These are phyloP conservation scores for Ophiosphaerella herpotricha DNA, from an alignment of 2,329 filamentous ascomycete species.

Conservation along the genomic window DNA sequence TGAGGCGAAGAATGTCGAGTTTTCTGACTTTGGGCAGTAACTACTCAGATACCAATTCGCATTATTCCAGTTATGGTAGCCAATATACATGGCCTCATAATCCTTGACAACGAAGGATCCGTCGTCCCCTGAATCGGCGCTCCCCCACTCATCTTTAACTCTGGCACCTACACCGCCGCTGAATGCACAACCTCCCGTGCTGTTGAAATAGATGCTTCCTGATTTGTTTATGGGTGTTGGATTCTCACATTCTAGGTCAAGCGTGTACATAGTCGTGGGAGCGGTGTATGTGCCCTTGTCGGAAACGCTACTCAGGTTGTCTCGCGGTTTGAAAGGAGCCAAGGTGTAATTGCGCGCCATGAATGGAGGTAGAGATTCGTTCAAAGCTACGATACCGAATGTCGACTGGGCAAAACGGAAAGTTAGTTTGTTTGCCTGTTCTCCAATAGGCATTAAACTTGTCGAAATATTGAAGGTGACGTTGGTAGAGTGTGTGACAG, in stretches of 20 bases:
- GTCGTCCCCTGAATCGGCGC: conserved; percentile 2
- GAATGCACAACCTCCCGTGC: too few species aligned
- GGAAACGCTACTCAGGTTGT: background rate
- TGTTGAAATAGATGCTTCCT: too few species aligned
- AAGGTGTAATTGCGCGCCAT: conserved; percentile 52
- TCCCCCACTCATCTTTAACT: too few species aligned
- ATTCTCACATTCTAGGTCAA: conserved; percentile 39
- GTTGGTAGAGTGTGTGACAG: conserved; percentile 24
- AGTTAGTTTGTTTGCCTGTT: conserved; percentile 41
- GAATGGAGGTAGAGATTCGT: conserved; percentile 51
- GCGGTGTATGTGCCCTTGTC: conserved; percentile 27
- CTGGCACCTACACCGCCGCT: too few species aligned
- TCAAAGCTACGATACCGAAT: conserved; percentile 54
- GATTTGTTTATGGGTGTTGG: too few species aligned
- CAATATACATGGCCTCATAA: conserved; percentile 50
- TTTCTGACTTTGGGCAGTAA: conserved; percentile 37
- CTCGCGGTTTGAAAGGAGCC: conserved; percentile 48
- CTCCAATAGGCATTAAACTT: conserved; percentile 24
- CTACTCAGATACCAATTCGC: conserved; percentile 37
- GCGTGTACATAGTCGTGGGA: conserved; percentile 35
- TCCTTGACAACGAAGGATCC: conserved; percentile 12
- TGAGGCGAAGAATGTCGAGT: conserved; percentile 43
- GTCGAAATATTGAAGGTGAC: conserved; percentile 24
- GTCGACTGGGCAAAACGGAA: conserved; percentile 50
- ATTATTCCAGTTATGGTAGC: conserved; percentile 45